Evolutionary conservation across 2,329 filamentous ascomycete genomes (phyloP).

Genomic region (Phoma sp.): DNA sequence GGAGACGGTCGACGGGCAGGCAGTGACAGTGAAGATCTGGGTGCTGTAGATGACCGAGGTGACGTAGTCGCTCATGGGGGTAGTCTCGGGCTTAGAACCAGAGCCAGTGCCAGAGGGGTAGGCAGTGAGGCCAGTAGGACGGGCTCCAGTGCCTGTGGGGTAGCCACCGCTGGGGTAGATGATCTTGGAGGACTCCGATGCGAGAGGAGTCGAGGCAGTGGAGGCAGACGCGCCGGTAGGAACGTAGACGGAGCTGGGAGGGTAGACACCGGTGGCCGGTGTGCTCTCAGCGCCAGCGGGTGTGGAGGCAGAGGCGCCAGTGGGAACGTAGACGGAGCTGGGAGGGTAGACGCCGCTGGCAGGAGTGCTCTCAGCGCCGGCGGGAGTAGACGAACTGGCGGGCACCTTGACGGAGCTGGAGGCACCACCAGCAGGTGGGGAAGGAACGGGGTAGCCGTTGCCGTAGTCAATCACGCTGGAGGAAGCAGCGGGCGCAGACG

Average conservation of each 20-base stretch:
- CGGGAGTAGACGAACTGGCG: constrained; percentile 9
- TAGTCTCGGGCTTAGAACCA: constrained; percentile 45
- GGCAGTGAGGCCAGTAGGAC: constrained; percentile 39
- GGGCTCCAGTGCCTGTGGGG: constrained; percentile 42
- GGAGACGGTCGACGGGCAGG: constrained; percentile 45
- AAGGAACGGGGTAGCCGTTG: constrained; percentile 10
- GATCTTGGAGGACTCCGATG: constrained; percentile 10
- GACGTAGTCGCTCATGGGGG: constrained; percentile 46
- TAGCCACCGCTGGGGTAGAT: constrained; percentile 20
- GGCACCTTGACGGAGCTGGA: background rate
- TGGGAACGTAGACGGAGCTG: constrained; percentile 8
- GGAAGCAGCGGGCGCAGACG: constrained; percentile 1
- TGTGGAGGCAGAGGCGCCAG: constrained; percentile 9
- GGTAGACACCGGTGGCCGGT: constrained; percentile 24
- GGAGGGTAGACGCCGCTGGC: constrained; percentile 25
- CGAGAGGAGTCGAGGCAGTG: constrained; percentile 8
- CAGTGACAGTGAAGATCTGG: constrained; percentile 49
- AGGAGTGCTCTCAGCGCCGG: constrained; percentile 20
- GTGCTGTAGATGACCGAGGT: constrained; percentile 54
- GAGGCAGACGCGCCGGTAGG: constrained; percentile 7
- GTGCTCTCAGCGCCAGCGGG: constrained; percentile 21
- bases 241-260: constrained; percentile 8
- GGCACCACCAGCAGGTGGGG: constrained; percentile 6
- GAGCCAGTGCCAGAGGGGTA: constrained; percentile 17
- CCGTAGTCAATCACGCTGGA: constrained; percentile 11